Base-by-base conservation (phyloP, 192 early-diverging fungal species). In the Umbelopsis sp. region DNA sequence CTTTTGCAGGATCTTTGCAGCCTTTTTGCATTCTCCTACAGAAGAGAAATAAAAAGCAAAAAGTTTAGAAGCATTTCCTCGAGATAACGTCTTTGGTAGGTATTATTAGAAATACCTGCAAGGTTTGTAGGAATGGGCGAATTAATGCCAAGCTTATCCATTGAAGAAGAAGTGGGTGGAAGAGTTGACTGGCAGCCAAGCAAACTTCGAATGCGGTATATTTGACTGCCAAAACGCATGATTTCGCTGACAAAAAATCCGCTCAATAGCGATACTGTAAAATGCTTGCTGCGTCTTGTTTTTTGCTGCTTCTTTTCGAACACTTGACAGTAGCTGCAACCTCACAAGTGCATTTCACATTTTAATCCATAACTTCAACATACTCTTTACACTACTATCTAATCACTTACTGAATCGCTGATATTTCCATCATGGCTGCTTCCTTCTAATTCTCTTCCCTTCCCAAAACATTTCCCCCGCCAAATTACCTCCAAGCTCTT, bases 1-100 rank as follows among this genome's bases (percentile, higher is more conserved):
- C 71, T 80, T 81, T 56, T 85, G 83, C 24, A 85, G 73, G 50
- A 85, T 85, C 70, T 83, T 83, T 38, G 84, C 69, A 1, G 84
- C 84, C 59, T 79, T 71, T 69, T 80, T 81, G 74, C 84, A 85
- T 75, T 85, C 84, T 6, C 80, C 82, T 83, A 65, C 16, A 66
- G 31, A 52, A 45, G 9, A 36, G 31, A 43, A 41, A 11, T n/a
- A n/a, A n/a, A n/a, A n/a, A n/a, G n/a, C n/a, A n/a, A n/a, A n/a
- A n/a, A n/a, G n/a, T n/a, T 41, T 41, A 41, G 38, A 6, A 11
- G 12, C 38, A 11, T 6, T 41, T 41, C 8, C 2, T 6, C 38
- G 38, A 38, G 38, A 41, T 11, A 11, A 41, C 8, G 0, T 41
- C 14, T 1, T 22, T 20, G 4, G 21, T 20, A 7, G 11, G 22